A percentile compares a stretch with the other conserved stretches of the same genome.
Conservation (phyloP, 352 stramenopile genomes). For the Phytophthora syringae region DNA sequence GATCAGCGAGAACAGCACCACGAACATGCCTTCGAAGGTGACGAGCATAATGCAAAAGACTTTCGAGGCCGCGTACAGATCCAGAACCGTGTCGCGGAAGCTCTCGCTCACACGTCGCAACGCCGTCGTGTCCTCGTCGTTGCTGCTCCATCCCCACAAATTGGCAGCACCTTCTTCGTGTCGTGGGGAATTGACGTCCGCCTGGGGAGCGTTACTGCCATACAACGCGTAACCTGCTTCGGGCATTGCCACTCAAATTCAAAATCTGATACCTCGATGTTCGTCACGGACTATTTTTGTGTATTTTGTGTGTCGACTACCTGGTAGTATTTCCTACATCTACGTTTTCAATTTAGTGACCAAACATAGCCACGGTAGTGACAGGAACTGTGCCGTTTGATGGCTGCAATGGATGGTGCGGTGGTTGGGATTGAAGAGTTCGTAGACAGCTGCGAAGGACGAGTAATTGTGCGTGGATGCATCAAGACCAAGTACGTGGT, state of each 20-base stretch:
- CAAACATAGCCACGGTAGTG: not conserved
- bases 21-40: conserved; percentile 82
- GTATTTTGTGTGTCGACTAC: no score
- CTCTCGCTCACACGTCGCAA: conserved; percentile 47
- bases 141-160: not conserved
- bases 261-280: no score
- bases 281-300: no score
- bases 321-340: no score
- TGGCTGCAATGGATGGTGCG: conserved; percentile 12
- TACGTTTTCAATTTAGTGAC: not conserved
- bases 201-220: conserved; percentile 7
- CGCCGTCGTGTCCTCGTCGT: conserved; percentile 18
- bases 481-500: conserved; percentile 61
- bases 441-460: conserved; percentile 20
- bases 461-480: conserved; percentile 30
- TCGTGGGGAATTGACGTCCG: not conserved
- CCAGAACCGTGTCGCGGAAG: conserved; percentile 66
- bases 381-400: not conserved
- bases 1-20: conserved; percentile 64
- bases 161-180: conserved; percentile 5
- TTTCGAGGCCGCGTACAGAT: conserved; percentile 80
- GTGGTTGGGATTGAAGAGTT: conserved; percentile 62
- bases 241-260: no score
- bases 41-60: conserved; percentile 80
- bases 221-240: conserved; percentile 25